Percentiles rank a stretch among this genome's conserved stretches.
Conservation (phyloP, 768 basidiomycete species). For the Termitomyces sp. region DNA sequence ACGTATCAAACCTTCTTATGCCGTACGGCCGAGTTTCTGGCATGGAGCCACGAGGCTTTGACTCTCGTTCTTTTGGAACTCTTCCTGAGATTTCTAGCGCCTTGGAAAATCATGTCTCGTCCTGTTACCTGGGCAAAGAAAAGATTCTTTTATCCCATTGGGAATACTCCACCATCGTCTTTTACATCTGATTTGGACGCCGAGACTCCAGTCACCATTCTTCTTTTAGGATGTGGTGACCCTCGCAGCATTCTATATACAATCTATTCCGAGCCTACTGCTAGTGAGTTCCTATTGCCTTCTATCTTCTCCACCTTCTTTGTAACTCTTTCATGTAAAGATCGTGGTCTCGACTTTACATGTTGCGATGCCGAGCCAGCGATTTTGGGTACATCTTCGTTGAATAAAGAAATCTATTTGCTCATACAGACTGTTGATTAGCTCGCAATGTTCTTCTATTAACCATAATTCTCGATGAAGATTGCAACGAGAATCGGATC, state of each 20-base stretch:
- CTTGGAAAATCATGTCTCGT: slow-evolving; percentile 31
- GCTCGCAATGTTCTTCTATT: slow-evolving; percentile 45
- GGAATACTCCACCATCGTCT: slow-evolving; percentile 50
- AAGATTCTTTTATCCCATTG: slow-evolving; percentile 51
- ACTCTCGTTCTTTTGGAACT: background rate
- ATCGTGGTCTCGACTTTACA: slow-evolving; percentile 38
- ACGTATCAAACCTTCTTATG: background rate
- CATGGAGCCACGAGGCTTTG: background rate
- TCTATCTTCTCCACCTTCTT: background rate
- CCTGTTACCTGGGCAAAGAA: slow-evolving; percentile 37
- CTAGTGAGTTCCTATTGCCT: slow-evolving; percentile 15
- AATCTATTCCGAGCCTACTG: slow-evolving; percentile 22
- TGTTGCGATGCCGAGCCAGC: slow-evolving; percentile 47
- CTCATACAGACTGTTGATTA: slow-evolving; percentile 12
- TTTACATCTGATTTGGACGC: slow-evolving; percentile 42
- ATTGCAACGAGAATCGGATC: slow-evolving; percentile 4
- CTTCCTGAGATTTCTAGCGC: background rate
- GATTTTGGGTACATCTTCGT: slow-evolving; percentile 30
- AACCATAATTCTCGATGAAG: slow-evolving; percentile 32
- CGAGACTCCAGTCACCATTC: slow-evolving; percentile 39
- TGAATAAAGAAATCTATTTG: background rate
- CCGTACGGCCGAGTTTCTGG: background rate
- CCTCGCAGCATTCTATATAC: slow-evolving; percentile 50
- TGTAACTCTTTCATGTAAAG: slow-evolving; percentile 1
- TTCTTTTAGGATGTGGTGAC: slow-evolving; percentile 55